A percentile compares a stretch with the other conserved stretches of the same genome.
These are phyloP conservation scores for Lithocarpus polystachyus DNA, from an alignment of 306 rosid species.

Conservation along the genomic window DNA sequence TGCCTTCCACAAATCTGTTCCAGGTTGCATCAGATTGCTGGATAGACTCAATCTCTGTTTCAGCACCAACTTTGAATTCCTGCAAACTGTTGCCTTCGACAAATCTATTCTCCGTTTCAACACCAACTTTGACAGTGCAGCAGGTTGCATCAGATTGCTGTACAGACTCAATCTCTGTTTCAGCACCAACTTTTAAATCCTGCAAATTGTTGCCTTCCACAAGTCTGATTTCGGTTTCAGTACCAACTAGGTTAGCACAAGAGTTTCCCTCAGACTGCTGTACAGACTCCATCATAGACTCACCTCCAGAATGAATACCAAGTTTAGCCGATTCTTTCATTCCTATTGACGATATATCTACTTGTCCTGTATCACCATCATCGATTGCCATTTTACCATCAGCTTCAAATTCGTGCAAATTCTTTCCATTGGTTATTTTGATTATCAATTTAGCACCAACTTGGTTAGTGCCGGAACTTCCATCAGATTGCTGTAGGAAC, in stretches of 20 bases:
- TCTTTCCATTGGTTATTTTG: conserved; percentile 25
- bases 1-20: neutral
- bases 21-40: conserved; percentile 2
- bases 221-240: neutral
- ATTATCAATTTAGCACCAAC: conserved; percentile 26
- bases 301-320: conserved; percentile 13
- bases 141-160: conserved; percentile 2
- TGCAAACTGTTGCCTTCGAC: neutral
- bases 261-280: conserved; percentile 1
- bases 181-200: conserved; percentile 5
- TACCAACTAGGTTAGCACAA: neutral
- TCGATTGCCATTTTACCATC: conserved; percentile 11
- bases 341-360: conserved; percentile 20
- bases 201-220: neutral
- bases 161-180: neutral
- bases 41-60: neutral
- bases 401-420: conserved; percentile 15
- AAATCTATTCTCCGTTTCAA: too few species aligned
- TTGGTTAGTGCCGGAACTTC: conserved; percentile 4
- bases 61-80: neutral
- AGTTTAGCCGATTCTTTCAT: conserved; percentile 23
- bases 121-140: too few species aligned
- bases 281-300: conserved; percentile 1
- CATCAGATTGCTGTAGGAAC: conserved; percentile 25
- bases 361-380: conserved; percentile 13